phyloP scores from a whole-genome alignment of 2,329 filamentous ascomycete genomes.

The Ceratocystis diversiconidia region DNA sequence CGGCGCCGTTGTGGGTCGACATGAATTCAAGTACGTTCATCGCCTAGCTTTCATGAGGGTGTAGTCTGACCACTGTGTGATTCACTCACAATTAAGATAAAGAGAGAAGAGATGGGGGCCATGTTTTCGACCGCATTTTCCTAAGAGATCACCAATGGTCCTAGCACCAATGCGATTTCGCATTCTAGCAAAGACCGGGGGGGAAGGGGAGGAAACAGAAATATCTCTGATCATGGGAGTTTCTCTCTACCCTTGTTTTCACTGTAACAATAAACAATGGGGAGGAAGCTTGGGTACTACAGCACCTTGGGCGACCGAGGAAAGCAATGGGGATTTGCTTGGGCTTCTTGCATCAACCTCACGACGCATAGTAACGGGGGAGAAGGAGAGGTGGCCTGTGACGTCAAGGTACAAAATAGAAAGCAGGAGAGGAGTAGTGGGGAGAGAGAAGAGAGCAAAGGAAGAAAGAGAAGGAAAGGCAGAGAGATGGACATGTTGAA shows the following conservation, averaged over 20 bases:
- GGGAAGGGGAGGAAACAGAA: not conserved
- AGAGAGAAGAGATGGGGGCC: not conserved
- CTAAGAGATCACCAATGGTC: not conserved
- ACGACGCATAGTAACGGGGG: not conserved
- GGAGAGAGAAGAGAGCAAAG: not conserved
- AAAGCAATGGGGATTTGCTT: slow-evolving; percentile 20
- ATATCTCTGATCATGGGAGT: too few species aligned
- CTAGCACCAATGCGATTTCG: slow-evolving; percentile 16
- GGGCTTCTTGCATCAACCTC: too few species aligned
- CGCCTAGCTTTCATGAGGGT: slow-evolving; percentile 47
- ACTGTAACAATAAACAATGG: not conserved
- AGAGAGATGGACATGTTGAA: not conserved
- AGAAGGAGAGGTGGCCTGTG: not conserved
- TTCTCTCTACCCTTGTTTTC: not conserved
- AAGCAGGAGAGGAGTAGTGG: not conserved
- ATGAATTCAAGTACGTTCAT: slow-evolving; percentile 36
- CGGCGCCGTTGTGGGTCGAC: slow-evolving; percentile 39
- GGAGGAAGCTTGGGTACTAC: slow-evolving; percentile 41
- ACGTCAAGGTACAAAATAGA: too few species aligned
- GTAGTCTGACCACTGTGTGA: slow-evolving; percentile 46
- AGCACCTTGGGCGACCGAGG: slow-evolving; percentile 31
- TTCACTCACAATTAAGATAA: slow-evolving; percentile 43
- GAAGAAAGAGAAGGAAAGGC: not conserved
- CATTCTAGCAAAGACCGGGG: slow-evolving; percentile 17
- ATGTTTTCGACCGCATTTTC: not conserved